Evolutionary conservation across 768 basidiomycete species (phyloP), one percentile per base, ranked within the genome.

Genomic region (Tricholoma terreum): DNA sequence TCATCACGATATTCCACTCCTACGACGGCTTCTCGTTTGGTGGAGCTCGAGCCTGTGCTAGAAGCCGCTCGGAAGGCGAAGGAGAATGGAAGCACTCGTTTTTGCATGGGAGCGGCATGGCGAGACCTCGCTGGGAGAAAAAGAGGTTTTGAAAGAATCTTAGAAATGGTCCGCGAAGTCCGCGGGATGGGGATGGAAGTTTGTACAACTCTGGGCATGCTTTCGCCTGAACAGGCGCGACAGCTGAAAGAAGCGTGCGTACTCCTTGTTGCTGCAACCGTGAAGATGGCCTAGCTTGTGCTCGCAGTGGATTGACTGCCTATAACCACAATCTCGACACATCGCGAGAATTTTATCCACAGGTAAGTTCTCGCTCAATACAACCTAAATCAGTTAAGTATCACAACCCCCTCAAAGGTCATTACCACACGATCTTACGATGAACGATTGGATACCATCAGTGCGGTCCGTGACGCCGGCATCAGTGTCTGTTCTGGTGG

Each of bases 61-160:
- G 88, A 89, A 65, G 96, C 94, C 27, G 96, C 96, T 19, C 84
- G 92, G 11, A 88, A 89, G 68, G 96, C 96, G 22, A 98, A 97
- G 69, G 95, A 80, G 63, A 98, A 98, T 70, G 96, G 96, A 33
- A 94, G 92, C 69, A 98, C 96, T 17, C 82, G 96, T 24, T 98
- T 98, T 75, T 98, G 96, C 72, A 98, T 98, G 96, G 96, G 96
- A 57, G 95, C 96, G 4, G 96, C 96, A 5, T 99, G 96, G 96
- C 80, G 96, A 61, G 96, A 97, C 69, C 83, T 98, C 55, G 85
- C 90, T 9, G 94, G 96, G 2, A 84, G 92, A 61, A 97, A 96
- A 72, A 82, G 91, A 42, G 94, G 95, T 0, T 98, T 98, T 62
- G 92, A 97, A 69, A 83, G 84, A 65, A 98, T 98, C 65, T 75